Conservation (phyloP, 2,329 filamentous ascomycete genomes). For the Pyrenochaeta sp. region DNA sequence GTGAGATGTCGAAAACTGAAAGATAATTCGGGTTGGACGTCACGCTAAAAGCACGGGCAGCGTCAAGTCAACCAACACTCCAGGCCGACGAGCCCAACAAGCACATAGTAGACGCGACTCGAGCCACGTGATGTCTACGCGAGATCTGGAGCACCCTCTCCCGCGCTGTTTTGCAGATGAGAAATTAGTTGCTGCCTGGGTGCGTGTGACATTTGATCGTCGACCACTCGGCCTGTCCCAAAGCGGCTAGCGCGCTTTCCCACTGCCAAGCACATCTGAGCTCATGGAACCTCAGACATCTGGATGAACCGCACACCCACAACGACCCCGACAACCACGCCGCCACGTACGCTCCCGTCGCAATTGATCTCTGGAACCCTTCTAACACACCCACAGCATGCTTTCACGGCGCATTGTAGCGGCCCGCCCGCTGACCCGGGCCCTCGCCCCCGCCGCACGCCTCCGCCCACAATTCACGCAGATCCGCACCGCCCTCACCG, state of each 20-base stretch:
- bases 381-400: slow-evolving; percentile 51
- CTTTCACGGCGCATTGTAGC: slow-evolving; percentile 53
- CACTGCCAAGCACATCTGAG: slow-evolving; percentile 24
- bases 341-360: slow-evolving; percentile 34
- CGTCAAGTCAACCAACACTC: too few relatives aligned
- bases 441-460: slow-evolving; percentile 40
- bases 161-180: too few relatives aligned
- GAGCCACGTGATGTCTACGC: background rate
- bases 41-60: slow-evolving; percentile 20
- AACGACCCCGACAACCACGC: slow-evolving; percentile 29
- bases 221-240: slow-evolving; percentile 8
- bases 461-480: slow-evolving; percentile 45
- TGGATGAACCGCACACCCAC: slow-evolving; percentile 20
- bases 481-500: slow-evolving; percentile 44
- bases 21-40: slow-evolving; percentile 14
- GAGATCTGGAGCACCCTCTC: background rate
- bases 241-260: slow-evolving; percentile 13
- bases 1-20: slow-evolving; percentile 33
- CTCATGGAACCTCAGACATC: slow-evolving; percentile 44
- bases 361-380: slow-evolving; percentile 42
- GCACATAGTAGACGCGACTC: background rate
- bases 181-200: slow-evolving; percentile 12
- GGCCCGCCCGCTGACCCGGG: slow-evolving; percentile 50
- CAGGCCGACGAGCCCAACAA: slow-evolving; percentile 5
- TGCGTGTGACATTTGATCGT: slow-evolving; percentile 10